Conservation (phyloP, 2,329 filamentous ascomycete genomes). For the Fonsecaea pedrosoi region DNA sequence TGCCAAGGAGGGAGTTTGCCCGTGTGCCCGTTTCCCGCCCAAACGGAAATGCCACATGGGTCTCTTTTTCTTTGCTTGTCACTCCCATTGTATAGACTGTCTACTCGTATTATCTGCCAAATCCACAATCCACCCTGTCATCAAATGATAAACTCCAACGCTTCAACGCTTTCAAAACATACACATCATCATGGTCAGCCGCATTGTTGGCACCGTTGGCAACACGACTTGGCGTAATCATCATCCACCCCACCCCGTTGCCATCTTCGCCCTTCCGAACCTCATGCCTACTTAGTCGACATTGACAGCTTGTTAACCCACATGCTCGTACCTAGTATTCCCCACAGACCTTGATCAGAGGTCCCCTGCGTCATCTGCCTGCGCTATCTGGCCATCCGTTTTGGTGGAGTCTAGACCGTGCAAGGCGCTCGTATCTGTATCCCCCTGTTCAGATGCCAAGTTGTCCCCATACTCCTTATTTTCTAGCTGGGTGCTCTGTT, state of each 20-base stretch:
- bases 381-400: neutral
- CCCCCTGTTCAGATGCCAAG: neutral
- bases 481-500: neutral
- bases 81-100: no score
- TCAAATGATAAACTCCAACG: neutral
- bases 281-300: no score
- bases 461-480: neutral
- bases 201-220: neutral
- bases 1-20: no score
- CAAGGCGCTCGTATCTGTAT: neutral
- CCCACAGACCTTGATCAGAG: neutral
- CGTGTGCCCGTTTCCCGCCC: no score
- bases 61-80: no score
- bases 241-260: no score
- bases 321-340: no score
- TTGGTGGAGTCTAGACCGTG: neutral
- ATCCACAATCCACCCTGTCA: neutral
- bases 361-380: neutral
- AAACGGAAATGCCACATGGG: no score
- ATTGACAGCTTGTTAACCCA: no score
- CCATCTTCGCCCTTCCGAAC: no score
- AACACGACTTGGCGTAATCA: no score
- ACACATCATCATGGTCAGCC: conserved; percentile 5
- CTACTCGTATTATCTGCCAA: neutral
- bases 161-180: neutral